These are phyloP conservation scores for Fusarium musae DNA, from an alignment of 2,329 filamentous ascomycete species.

Conservation along the genomic window DNA sequence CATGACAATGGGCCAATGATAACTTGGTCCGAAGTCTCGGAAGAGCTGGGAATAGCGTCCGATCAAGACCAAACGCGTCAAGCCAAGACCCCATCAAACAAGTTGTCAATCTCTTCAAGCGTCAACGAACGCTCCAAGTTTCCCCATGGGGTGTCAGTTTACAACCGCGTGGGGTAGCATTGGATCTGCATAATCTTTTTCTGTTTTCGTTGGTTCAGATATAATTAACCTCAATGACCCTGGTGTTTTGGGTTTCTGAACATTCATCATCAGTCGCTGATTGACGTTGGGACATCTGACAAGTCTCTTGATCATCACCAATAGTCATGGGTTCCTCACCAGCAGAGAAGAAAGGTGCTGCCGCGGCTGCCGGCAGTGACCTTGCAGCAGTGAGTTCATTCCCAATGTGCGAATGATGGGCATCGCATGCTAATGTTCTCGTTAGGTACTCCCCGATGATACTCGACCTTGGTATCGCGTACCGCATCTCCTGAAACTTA, in stretches of 20 bases:
- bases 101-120: neutral
- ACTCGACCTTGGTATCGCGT: conserved; percentile 55
- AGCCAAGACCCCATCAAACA: neutral
- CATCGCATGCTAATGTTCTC: neutral
- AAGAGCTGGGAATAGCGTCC: neutral
- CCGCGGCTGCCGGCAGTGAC: conserved; percentile 22
- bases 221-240: neutral
- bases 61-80: neutral
- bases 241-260: neutral
- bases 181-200: neutral
- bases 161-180: neutral
- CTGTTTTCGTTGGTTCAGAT: neutral
- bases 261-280: neutral
- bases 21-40: neutral
- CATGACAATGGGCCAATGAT: fast-evolving
- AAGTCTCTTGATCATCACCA: neutral
- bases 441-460: conserved; percentile 54
- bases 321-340: conserved; percentile 2
- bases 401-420: fast-evolving
- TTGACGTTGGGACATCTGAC: neutral
- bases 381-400: conserved; percentile 25
- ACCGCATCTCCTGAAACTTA: conserved; percentile 56
- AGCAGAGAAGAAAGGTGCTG: conserved; percentile 22
- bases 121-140: neutral
- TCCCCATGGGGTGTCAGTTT: conserved; percentile 19